Evolutionary conservation across 306 rosid genomes (phyloP).

Genomic region (Crotalaria pallida): DNA sequence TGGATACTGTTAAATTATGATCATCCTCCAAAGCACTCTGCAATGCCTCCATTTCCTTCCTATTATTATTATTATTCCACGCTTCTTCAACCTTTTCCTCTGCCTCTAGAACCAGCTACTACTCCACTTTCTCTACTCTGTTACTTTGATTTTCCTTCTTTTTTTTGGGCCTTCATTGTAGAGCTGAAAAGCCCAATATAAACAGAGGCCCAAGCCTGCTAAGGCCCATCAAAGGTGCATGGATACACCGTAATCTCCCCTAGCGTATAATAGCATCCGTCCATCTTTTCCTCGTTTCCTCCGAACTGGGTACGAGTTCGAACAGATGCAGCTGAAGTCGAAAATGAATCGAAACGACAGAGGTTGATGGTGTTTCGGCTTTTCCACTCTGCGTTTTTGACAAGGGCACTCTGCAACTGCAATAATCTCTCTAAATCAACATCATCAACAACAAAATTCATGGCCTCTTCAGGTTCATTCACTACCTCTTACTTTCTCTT

Average conservation of each 20-base stretch:
- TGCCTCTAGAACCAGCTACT: no score
- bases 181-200: background rate
- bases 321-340: background rate
- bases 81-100: background rate
- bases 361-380: constrained; percentile 28
- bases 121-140: background rate
- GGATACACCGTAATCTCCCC: no score
- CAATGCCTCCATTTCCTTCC: constrained; percentile 71
- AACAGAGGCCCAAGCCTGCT: no score
- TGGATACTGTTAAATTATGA: constrained; percentile 41
- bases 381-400: background rate
- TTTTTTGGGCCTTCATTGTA: background rate
- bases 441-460: no score
- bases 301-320: background rate
- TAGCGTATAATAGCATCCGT: no score
- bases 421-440: constrained; percentile 2
- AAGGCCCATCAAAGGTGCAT: no score
- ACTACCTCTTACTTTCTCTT: background rate
- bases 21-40: constrained; percentile 33
- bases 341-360: constrained; percentile 8
- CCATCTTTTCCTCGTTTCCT: constrained; percentile 1
- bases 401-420: constrained; percentile 6
- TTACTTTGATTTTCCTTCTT: no score
- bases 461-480: constrained; percentile 44
- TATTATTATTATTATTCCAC: no score